A percentile compares a stretch with the other conserved stretches of the same genome.
These are phyloP conservation scores for Magnolia sinica DNA, from an alignment of 164 flowering plant genomes.

Conservation along the genomic window DNA sequence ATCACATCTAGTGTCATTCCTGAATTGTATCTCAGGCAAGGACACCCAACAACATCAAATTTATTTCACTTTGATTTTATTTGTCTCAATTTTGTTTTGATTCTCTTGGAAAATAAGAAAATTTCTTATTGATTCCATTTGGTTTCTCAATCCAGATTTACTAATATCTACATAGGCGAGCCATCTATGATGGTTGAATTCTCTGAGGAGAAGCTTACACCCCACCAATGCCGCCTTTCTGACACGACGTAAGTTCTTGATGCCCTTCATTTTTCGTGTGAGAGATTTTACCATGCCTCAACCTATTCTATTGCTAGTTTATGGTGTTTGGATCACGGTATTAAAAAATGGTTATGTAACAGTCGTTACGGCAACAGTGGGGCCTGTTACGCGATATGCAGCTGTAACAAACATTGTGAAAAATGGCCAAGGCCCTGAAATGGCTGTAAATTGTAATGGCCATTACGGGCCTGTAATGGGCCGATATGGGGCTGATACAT, in stretches of 20 bases:
- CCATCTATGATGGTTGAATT: slow-evolving; percentile 45
- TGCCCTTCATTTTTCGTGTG: background rate
- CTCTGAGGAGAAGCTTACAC: slow-evolving; percentile 33
- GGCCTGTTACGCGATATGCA: too few species aligned
- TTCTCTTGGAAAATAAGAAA: background rate
- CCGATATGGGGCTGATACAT: too few species aligned
- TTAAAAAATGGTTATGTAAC: too few species aligned
- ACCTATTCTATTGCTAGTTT: background rate
- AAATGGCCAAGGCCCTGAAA: too few species aligned
- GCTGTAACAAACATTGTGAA: too few species aligned
- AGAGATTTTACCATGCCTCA: background rate
- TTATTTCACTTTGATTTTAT: too few species aligned
- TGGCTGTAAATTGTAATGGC: too few species aligned
- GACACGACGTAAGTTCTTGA: slow-evolving; percentile 57
- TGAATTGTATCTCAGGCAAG: slow-evolving; percentile 44
- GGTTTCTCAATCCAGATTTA: slow-evolving; percentile 37
- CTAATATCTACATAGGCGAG: slow-evolving; percentile 52
- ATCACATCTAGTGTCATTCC: slow-evolving; percentile 39
- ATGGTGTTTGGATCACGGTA: background rate
- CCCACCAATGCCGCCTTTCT: slow-evolving; percentile 76
- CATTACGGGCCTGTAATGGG: too few species aligned
- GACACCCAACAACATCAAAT: background rate
- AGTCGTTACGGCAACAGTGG: too few species aligned
- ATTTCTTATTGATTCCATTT: too few species aligned
- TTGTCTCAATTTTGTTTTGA: background rate